phyloP scores from a whole-genome alignment of 257 asterid genomes.

The Primulina eburnea region DNA sequence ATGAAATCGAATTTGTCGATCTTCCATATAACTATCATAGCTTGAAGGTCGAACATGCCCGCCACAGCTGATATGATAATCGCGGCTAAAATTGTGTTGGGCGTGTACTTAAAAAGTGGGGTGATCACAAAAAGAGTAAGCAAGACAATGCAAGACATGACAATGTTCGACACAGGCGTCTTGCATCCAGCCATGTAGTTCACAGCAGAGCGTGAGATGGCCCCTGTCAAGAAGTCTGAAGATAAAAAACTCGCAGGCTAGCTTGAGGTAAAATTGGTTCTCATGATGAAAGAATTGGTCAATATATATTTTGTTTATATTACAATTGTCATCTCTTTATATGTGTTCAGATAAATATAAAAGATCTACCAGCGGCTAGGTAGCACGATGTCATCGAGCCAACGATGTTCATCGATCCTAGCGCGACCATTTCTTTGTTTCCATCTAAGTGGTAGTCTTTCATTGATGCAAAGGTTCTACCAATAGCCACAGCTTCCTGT shows the following conservation, averaged over 20 bases:
- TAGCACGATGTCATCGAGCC: conserved; percentile 80
- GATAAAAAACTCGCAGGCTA: background rate
- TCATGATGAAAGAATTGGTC: background rate
- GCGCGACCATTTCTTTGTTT: conserved; percentile 76
- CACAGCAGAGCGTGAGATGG: conserved; percentile 46
- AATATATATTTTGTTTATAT: too few species aligned
- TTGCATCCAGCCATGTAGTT: conserved; percentile 71
- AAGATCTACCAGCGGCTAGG: conserved; percentile 57
- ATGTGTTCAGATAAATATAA: too few species aligned
- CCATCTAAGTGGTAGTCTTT: conserved; percentile 76
- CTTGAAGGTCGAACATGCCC: conserved; percentile 51
- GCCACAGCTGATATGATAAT: conserved; percentile 69
- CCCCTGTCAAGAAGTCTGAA: conserved; percentile 24
- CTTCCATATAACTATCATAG: conserved; percentile 61
- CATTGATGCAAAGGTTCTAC: conserved; percentile 75
- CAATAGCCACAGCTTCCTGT: conserved; percentile 80
- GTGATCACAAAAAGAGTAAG: conserved; percentile 57
- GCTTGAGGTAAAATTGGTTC: background rate
- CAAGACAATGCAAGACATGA: conserved; percentile 58
- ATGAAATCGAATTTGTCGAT: conserved; percentile 69
- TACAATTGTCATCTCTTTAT: background rate
- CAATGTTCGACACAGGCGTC: conserved; percentile 65
- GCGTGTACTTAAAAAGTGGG: conserved; percentile 71
- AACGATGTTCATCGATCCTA: conserved; percentile 67
- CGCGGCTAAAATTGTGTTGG: conserved; percentile 66